phyloP scores from a whole-genome alignment of 1,139 yeast genomes.

The Hemisphaericaspora xylanilytica region DNA sequence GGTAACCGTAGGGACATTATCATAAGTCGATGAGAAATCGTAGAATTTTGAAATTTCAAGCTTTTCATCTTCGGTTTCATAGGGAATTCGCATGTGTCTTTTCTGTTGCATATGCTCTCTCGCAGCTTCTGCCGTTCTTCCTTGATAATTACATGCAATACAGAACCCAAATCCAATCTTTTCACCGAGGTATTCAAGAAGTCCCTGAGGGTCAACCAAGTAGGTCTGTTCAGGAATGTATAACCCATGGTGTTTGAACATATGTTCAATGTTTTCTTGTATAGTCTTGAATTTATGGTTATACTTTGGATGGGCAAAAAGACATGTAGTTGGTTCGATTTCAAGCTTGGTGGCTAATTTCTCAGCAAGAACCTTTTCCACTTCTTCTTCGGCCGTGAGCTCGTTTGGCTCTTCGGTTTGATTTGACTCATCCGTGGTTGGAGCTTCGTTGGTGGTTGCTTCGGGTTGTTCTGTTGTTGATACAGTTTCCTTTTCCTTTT shows the following conservation, averaged over 20 bases:
- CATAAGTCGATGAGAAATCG: constrained; percentile 74
- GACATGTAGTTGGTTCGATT: constrained; percentile 70
- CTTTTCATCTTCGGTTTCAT: constrained; percentile 79
- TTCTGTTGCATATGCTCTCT: constrained; percentile 87
- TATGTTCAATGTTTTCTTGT: constrained; percentile 70
- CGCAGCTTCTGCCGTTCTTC: constrained; percentile 77
- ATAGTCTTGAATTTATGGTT: constrained; percentile 33
- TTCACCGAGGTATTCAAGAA: constrained; percentile 73
- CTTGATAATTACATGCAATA: constrained; percentile 79
- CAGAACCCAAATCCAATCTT: constrained; percentile 87
- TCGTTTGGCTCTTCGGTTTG: constrained; percentile 26
- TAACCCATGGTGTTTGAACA: constrained; percentile 77
- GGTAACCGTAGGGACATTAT: constrained; percentile 19
- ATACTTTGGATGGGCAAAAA: constrained; percentile 65
- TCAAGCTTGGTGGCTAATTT: constrained; percentile 63
- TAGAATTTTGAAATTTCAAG: constrained; percentile 79
- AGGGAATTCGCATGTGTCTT: constrained; percentile 86
- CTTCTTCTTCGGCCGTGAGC: constrained; percentile 39
- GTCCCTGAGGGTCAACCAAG: constrained; percentile 66
- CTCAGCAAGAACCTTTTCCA: constrained; percentile 52
- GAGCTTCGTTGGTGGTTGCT: constrained; percentile 9
- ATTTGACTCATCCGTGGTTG: constrained; percentile 13
- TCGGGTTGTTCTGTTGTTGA: constrained; percentile 9
- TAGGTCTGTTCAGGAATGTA: constrained; percentile 81
- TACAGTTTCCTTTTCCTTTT: too few relatives aligned